Percentiles rank a stretch among this genome's conserved stretches.
Conservation (phyloP, 805 yeast genomes). For the Ogataea thermomethanolica region DNA sequence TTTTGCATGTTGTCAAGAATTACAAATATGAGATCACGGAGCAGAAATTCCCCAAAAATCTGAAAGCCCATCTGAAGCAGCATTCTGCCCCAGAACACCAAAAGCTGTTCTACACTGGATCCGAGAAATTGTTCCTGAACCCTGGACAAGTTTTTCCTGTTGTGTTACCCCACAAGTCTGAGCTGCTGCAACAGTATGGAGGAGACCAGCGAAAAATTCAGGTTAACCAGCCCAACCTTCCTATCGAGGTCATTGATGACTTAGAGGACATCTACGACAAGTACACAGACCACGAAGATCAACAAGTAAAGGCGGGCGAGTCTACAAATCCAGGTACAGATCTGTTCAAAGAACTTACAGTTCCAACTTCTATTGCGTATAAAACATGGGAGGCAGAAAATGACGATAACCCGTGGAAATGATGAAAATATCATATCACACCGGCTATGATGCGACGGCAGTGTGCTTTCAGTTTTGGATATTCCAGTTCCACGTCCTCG, state of each 20-base stretch:
- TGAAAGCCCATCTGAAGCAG: conserved; percentile 41
- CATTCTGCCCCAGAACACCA: conserved; percentile 18
- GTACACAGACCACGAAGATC: conserved; percentile 16
- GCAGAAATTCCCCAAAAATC: conserved; percentile 53
- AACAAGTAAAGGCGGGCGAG: conserved; percentile 6
- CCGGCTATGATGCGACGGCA: conserved; percentile 16
- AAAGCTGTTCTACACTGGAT: conserved; percentile 23
- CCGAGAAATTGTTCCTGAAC: conserved; percentile 43
- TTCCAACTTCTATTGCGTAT: conserved; percentile 49
- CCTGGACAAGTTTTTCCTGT: conserved; percentile 52
- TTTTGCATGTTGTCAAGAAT: conserved; percentile 64
- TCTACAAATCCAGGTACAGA: conserved; percentile 33
- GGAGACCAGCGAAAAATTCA: conserved; percentile 52
- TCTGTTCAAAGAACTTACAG: conserved; percentile 43
- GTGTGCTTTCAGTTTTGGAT: conserved; percentile 13
- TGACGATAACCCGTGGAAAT: conserved; percentile 62
- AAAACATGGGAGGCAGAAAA: conserved; percentile 54
- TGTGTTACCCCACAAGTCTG: conserved; percentile 68
- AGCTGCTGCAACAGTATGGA: conserved; percentile 73
- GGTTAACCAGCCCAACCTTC: conserved; percentile 67
- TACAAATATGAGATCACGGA: conserved; percentile 87
- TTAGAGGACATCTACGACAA: conserved; percentile 61
- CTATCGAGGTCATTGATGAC: conserved; percentile 65
- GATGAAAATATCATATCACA: conserved; percentile 8
- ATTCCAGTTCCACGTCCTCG: conserved; percentile 11